Evolutionary conservation across 148 eudicot genomes (phyloP).

Genomic region (Rhododendron williamsianum): DNA sequence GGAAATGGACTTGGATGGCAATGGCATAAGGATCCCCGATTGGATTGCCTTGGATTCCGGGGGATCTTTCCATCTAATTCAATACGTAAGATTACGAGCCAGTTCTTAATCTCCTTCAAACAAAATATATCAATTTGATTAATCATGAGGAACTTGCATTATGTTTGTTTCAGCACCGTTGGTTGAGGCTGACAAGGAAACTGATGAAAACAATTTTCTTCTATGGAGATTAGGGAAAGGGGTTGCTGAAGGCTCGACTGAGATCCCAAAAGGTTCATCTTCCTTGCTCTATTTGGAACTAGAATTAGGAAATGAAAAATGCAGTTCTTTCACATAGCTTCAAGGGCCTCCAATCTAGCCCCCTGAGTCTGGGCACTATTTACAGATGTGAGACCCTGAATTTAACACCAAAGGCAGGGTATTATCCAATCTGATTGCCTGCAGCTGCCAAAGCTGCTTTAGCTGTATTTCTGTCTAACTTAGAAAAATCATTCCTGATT

Average conservation of each 20-base stretch:
- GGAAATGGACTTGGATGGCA: slow-evolving; percentile 65
- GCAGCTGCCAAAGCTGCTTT: not conserved
- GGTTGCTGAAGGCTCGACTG: slow-evolving; percentile 91
- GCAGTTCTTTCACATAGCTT: not conserved
- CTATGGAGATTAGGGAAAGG: slow-evolving; percentile 90
- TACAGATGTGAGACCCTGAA: not conserved
- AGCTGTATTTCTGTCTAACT: not conserved
- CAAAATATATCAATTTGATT: not conserved
- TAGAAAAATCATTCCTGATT: not conserved
- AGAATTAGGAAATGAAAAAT: not conserved
- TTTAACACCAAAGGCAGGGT: not conserved
- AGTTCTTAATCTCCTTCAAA: not conserved
- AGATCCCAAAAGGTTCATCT: slow-evolving; percentile 82
- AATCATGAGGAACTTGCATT: not conserved
- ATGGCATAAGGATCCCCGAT: slow-evolving; percentile 86
- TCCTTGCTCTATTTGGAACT: not conserved
- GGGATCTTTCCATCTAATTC: slow-evolving; percentile 81
- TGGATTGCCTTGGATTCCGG: slow-evolving; percentile 80
- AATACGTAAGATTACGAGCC: slow-evolving; percentile 44
- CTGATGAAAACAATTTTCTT: slow-evolving; percentile 66
- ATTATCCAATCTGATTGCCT: not conserved
- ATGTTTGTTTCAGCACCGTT: slow-evolving; percentile 68
- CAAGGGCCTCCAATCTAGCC: not conserved
- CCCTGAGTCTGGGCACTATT: too few species aligned
- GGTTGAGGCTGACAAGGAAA: slow-evolving; percentile 86